Conservation (phyloP, 257 asterid genomes). For the Salvia miltiorrhiza region DNA sequence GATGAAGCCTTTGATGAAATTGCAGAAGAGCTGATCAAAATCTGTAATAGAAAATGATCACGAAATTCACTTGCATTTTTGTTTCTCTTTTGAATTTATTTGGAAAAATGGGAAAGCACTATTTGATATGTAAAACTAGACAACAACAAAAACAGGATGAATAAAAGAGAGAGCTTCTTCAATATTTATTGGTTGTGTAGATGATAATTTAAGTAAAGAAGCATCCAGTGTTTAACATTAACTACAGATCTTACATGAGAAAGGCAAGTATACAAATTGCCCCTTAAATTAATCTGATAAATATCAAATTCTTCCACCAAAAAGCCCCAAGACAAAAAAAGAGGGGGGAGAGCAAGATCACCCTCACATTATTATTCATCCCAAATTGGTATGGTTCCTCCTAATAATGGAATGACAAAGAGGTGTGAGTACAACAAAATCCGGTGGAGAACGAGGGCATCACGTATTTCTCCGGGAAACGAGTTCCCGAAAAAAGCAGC, state of each 20-base stretch:
- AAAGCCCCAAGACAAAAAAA: slow-evolving; percentile 44
- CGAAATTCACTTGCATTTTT: background rate
- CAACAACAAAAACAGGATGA: background rate
- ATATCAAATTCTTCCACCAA: slow-evolving; percentile 42
- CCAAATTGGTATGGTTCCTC: slow-evolving; percentile 38
- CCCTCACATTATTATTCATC: slow-evolving; percentile 36
- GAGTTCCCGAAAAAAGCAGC: slow-evolving; percentile 34
- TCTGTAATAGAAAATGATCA: background rate
- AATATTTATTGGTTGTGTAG: slow-evolving; percentile 13
- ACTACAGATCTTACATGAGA: slow-evolving; percentile 36
- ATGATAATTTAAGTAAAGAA: slow-evolving; percentile 21
- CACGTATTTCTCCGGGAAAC: slow-evolving; percentile 20
- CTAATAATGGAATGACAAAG: slow-evolving; percentile 26
- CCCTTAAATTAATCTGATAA: slow-evolving; percentile 31
- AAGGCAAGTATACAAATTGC: slow-evolving; percentile 32
- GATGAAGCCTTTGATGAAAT: slow-evolving; percentile 1
- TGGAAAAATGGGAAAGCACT: background rate
- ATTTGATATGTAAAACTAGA: background rate
- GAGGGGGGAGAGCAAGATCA: slow-evolving; percentile 32
- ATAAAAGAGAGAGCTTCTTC: background rate
- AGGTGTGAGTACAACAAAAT: slow-evolving; percentile 36
- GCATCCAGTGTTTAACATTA: slow-evolving; percentile 32
- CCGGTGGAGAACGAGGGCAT: slow-evolving; percentile 40
- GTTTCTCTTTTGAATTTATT: background rate
- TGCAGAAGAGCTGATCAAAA: background rate